These are phyloP conservation scores for Syncephalastrum monosporum DNA, from an alignment of 371 early-diverging fungal species.

Conservation along the genomic window DNA sequence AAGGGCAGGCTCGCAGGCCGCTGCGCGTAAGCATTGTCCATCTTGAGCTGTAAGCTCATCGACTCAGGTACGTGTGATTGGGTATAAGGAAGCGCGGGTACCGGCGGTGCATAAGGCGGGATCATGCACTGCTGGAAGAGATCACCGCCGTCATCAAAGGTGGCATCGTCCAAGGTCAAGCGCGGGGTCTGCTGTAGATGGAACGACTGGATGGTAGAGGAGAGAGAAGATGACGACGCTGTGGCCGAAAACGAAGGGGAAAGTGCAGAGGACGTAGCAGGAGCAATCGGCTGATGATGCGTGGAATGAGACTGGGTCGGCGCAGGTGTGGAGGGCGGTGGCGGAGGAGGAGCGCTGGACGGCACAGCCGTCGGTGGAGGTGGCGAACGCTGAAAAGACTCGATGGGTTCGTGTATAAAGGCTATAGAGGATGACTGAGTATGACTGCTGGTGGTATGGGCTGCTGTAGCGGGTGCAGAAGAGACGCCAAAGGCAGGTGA, in stretches of 20 bases:
- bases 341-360: no score
- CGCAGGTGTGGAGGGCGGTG: no score
- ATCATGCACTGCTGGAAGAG: conserved; percentile 9
- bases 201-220: conserved; percentile 2
- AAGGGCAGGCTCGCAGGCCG: conserved; percentile 3
- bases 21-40: conserved; percentile 8
- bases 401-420: conserved; percentile 17
- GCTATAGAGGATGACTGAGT: neutral
- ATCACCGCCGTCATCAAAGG: neutral
- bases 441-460: conserved; percentile 7
- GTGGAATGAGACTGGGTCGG: no score
- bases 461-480: neutral
- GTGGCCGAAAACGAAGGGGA: no score
- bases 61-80: conserved; percentile 2
- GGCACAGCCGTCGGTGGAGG: no score
- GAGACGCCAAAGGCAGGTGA: neutral
- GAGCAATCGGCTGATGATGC: no score
- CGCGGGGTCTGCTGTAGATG: conserved; percentile 8
- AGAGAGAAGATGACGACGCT: no score
- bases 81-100: conserved; percentile 1
- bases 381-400: neutral
- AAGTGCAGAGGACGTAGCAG: no score
- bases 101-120: conserved; percentile 2
- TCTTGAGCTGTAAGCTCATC: conserved; percentile 7
- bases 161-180: no score